A percentile compares a stretch with the other conserved stretches of the same genome.
phyloP scores from a whole-genome alignment of 148 eudicot genomes.

The Rhododendron simsii region DNA sequence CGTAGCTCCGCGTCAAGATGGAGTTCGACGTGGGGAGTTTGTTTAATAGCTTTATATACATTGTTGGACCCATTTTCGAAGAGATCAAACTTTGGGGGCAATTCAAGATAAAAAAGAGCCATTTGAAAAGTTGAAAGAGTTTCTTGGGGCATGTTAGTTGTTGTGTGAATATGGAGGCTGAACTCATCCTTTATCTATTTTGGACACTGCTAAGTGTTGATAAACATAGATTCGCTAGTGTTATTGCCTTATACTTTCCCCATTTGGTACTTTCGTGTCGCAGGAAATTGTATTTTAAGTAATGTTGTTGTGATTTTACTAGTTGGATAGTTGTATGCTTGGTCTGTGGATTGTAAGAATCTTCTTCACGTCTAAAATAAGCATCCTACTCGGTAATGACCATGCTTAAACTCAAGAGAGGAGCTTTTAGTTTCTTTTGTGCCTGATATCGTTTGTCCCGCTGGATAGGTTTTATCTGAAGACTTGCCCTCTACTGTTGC shows the following conservation, averaged over 20 bases:
- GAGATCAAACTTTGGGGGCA: not conserved
- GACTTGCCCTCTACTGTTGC: constrained; percentile 75
- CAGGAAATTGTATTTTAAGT: not conserved
- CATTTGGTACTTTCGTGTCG: not conserved
- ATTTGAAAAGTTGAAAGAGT: not conserved
- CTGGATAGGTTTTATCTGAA: constrained; percentile 75
- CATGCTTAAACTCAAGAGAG: not conserved
- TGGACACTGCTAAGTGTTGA: not conserved
- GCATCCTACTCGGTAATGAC: not conserved
- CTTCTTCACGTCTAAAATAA: not conserved
- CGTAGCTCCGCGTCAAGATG: not conserved
- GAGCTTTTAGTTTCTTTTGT: not conserved
- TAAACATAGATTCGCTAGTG: not conserved
- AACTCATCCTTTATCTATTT: not conserved
- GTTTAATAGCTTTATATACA: not conserved
- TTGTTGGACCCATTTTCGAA: not conserved
- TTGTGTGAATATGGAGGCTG: not conserved
- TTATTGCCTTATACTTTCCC: not conserved
- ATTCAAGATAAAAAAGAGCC: not conserved
- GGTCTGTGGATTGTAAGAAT: not conserved
- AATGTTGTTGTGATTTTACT: not conserved
- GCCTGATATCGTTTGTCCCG: constrained; percentile 17
- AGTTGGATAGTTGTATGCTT: not conserved
- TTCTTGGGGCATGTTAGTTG: not conserved
- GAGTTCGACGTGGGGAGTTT: not conserved